Evolutionary conservation across 768 basidiomycete species (phyloP).

Genomic region (Boletus sensibilis): DNA sequence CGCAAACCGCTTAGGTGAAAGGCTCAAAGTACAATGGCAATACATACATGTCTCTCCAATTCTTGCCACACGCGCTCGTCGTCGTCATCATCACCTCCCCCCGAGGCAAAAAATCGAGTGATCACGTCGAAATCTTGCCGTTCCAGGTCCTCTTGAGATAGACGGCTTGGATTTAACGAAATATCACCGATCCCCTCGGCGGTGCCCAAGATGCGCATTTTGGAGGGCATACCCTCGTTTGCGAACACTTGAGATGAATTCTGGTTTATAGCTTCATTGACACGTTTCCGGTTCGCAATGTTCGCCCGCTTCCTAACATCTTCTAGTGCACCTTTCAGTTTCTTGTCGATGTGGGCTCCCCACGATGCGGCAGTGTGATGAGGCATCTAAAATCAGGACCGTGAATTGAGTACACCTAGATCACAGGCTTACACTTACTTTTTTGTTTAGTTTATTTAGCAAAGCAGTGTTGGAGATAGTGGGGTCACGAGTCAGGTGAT

Average conservation of each 20-base stretch:
- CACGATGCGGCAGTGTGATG: constrained; percentile 56
- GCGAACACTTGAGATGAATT: background rate
- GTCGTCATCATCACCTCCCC: constrained; percentile 46
- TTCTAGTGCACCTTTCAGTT: constrained; percentile 42
- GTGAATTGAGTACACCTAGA: background rate
- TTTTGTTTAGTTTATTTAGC: constrained; percentile 39
- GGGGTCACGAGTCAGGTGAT: constrained; percentile 50
- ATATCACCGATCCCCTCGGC: background rate
- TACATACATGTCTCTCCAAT: constrained; percentile 46
- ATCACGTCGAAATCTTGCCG: constrained; percentile 50
- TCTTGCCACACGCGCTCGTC: constrained; percentile 54
- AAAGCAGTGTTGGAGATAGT: constrained; percentile 40
- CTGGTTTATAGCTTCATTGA: background rate
- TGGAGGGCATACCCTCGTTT: background rate
- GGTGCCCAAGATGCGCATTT: background rate
- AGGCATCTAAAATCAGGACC: constrained; percentile 47
- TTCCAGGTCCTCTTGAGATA: constrained; percentile 16
- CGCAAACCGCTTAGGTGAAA: background rate
- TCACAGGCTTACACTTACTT: constrained; percentile 37
- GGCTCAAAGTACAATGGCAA: background rate
- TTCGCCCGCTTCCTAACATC: constrained; percentile 46
- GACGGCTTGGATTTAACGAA: background rate
- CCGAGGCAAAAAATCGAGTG: constrained; percentile 53
- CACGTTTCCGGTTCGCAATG: constrained; percentile 49
- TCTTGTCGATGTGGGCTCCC: constrained; percentile 38